These are phyloP conservation scores for Chenopodium berlandieri DNA, from an alignment of 148 eudicot species.

Conservation along the genomic window DNA sequence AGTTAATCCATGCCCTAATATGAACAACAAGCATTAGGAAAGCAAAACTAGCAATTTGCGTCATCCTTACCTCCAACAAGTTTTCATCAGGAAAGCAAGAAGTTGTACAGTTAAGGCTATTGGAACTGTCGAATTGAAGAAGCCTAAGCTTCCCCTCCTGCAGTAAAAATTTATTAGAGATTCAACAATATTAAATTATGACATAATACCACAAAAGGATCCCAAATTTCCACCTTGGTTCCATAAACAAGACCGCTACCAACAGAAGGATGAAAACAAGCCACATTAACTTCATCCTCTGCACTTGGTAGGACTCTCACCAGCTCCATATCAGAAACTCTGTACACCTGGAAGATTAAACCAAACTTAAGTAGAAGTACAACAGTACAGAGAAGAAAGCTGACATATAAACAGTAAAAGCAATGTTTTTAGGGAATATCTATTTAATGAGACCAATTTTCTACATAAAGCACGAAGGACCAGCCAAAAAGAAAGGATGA, in stretches of 20 bases:
- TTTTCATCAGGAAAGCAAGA: conserved; percentile 56
- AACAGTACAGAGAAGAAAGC: conserved; percentile 1
- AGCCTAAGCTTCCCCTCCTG: conserved; percentile 99
- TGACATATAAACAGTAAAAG: not conserved
- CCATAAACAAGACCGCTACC: conserved; percentile 97
- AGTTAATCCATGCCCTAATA: not conserved
- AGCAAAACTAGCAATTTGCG: not conserved
- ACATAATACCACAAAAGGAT: not conserved
- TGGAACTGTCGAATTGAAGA: conserved; percentile 64
- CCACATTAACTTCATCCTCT: conserved; percentile 99
- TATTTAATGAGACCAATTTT: not conserved
- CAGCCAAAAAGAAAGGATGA: not conserved
- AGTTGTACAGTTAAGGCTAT: conserved; percentile 33
- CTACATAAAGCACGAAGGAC: not conserved
- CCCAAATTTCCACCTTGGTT: conserved; percentile 62
- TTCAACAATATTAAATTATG: not conserved
- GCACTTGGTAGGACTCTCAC: conserved; percentile 98
- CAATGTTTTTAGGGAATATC: not conserved
- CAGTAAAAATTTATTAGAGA: conserved; percentile 12
- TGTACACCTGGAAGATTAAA: conserved; percentile 60
- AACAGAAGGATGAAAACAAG: conserved; percentile 93
- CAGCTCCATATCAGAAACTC: conserved; percentile 98
- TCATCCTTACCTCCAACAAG: conserved; percentile 65
- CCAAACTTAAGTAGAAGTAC: not conserved
- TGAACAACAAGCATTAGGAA: not conserved